Conservation (phyloP, 164 flowering plant species). For the Macadamia tetraphylla region DNA sequence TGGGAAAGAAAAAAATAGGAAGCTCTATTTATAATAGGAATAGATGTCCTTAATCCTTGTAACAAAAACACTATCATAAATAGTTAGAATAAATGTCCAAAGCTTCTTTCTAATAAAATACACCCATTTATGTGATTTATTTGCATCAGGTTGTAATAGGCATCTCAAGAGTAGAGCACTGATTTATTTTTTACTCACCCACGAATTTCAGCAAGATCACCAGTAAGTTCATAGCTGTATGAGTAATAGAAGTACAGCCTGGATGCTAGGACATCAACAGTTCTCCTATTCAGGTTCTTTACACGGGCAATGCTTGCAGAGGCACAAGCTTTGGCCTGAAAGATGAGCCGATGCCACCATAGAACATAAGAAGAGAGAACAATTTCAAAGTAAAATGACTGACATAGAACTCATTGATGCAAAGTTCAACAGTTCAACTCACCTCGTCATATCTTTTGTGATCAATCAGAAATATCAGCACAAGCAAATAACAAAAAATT, state of each 20-base stretch:
- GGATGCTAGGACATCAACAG: slow-evolving; percentile 86
- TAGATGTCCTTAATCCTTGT: no score
- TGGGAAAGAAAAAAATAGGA: no score
- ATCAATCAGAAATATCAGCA: slow-evolving; percentile 80
- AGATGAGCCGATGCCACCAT: not conserved
- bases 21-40: no score
- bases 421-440: not conserved
- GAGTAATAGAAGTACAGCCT: slow-evolving; percentile 86
- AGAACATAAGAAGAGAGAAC: not conserved
- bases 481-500: slow-evolving; percentile 76
- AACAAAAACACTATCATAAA: no score
- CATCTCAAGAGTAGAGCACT: no score
- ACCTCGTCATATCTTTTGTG: slow-evolving; percentile 82
- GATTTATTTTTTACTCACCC: slow-evolving; percentile 43
- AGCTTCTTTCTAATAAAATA: no score
- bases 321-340: slow-evolving; percentile 89
- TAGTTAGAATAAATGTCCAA: no score
- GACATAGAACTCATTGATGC: not conserved
- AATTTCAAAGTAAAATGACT: not conserved
- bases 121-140: no score
- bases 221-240: slow-evolving; percentile 83
- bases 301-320: slow-evolving; percentile 74
- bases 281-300: slow-evolving; percentile 74
- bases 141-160: no score
- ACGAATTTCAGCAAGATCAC: slow-evolving; percentile 90